A percentile compares a stretch with the other conserved stretches of the same genome.
Conservation (phyloP, 106 monocot genomes). For the Posidonia australis region DNA sequence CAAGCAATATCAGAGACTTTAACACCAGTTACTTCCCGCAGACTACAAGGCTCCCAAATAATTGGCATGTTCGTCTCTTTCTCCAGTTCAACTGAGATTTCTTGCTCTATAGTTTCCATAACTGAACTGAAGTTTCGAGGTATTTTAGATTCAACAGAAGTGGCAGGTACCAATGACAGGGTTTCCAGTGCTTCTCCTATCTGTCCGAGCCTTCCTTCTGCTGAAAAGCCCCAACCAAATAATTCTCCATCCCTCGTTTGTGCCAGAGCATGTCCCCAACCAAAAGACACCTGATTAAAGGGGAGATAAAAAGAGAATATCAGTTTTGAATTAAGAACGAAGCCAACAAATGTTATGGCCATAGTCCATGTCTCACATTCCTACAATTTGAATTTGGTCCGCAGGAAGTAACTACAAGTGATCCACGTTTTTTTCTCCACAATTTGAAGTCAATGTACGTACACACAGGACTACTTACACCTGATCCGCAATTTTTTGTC, state of each 20-base stretch:
- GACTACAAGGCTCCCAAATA: conserved; percentile 52
- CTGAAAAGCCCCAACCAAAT: conserved; percentile 77
- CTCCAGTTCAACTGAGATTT: conserved; percentile 48
- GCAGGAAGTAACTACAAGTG: no score
- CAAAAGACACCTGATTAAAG: conserved; percentile 61
- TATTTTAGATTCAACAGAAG: background rate
- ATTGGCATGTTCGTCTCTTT: conserved; percentile 76
- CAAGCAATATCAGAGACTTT: conserved; percentile 61
- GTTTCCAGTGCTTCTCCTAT: conserved; percentile 30
- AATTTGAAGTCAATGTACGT: no score
- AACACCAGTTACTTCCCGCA: conserved; percentile 36
- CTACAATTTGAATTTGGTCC: no score
- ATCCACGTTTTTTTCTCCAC: no score
- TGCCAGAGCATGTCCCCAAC: conserved; percentile 89
- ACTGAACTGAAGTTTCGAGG: conserved; percentile 13
- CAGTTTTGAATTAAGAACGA: background rate
- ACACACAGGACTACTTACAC: no score
- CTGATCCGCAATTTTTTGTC: no score
- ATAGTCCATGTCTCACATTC: no score
- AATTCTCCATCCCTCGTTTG: conserved; percentile 48
- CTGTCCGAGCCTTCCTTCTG: conserved; percentile 59
- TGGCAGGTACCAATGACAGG: background rate
- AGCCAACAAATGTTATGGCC: no score
- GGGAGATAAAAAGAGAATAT: background rate
- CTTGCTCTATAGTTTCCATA: conserved; percentile 40